Evolutionary conservation across 495 filamentous ascomycete species (phyloP), one percentile per base, ranked within the genome.

Genomic region (Aspergillus ostianus): DNA sequence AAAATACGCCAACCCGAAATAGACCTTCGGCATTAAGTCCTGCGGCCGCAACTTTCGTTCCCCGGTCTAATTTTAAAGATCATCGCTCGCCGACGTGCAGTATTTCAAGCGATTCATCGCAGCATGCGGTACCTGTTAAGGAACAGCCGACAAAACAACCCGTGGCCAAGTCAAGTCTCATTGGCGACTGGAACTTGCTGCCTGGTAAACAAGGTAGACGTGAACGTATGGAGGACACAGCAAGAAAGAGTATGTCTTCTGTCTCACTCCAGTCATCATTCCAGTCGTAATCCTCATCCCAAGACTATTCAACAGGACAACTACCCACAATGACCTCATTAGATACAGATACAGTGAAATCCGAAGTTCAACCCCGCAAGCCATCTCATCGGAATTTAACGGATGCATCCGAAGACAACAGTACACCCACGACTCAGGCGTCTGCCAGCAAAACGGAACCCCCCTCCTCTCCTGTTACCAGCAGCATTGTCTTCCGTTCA

Each of bases 161-260:
- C 6, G 29, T 6, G 10, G 6, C 6, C 36, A 15, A 17, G 9
- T 56, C 56, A 44, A 54, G 23, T 4, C 23, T 47, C 17, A 55
- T 60, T 47, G 67, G 67, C 2, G 51, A 70, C 23, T 64, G 23
- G 23, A 26, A 70, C 52, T 47, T 67, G 20, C 52, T 70, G 0
- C 67, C 67, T 4, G 64, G 67, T 45, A 60, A 57, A 19, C 41
- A 57, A 2, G 64, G 67, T 45, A 60, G 60, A 23, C 41, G 60
- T 20, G 32, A n/a, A 54, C 10, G 36, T 41, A 4, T 10, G 36
- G 36, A 41, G 10, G 36, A 15, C 2, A 8, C 13, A 13, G 13
- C 13, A 41, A 30, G 45, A 13, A 54, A 10, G 32, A 30, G 52
- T 54, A 54, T 45, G 52, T 23, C 52, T 19, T 20, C 18, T 20